phyloP scores from a whole-genome alignment of 2,329 filamentous ascomycete genomes.

The Trichoderma afroharzianum region DNA sequence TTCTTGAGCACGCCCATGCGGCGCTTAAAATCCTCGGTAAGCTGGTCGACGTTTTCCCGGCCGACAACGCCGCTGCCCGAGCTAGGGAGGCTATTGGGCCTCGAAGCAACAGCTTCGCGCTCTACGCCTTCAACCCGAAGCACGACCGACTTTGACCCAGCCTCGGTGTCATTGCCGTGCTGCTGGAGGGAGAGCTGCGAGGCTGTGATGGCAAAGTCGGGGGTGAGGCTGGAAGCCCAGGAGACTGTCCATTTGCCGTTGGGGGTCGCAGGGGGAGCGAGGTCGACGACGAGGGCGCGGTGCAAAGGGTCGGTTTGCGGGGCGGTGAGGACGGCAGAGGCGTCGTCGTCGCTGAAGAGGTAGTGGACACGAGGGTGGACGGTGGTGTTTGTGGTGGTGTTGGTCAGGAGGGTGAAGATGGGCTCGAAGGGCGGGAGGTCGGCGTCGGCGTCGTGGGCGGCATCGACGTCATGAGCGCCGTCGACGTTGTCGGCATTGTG shows the following conservation, averaged over 20 bases:
- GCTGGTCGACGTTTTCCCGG: conserved; percentile 46
- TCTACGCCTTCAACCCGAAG: conserved; percentile 38
- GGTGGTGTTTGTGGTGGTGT: conserved; percentile 67
- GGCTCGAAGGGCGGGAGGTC: conserved; percentile 59
- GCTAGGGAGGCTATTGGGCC: conserved; percentile 26
- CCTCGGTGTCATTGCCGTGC: conserved; percentile 27
- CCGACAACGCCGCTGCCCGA: conserved; percentile 31
- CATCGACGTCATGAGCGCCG: conserved; percentile 16
- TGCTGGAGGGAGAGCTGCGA: conserved; percentile 43
- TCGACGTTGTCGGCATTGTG: conserved; percentile 7
- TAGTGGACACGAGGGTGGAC: conserved; percentile 87
- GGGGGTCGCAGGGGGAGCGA: conserved; percentile 34
- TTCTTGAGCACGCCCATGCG: conserved; percentile 53
- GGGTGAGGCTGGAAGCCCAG: conserved; percentile 67
- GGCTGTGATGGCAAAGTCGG: conserved; percentile 63
- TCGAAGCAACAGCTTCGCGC: conserved; percentile 33
- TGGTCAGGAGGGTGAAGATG: conserved; percentile 82
- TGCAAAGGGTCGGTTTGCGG: conserved; percentile 41
- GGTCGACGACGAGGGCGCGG: conserved; percentile 55
- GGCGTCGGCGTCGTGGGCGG: conserved; percentile 7
- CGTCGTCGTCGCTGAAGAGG: conserved; percentile 89
- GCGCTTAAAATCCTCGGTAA: conserved; percentile 56
- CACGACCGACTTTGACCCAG: conserved; percentile 23
- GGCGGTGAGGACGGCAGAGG: conserved; percentile 60
- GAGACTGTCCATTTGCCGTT: conserved; percentile 51